Conservation (phyloP, 345 rosid genomes). For the Luvunga scandens region DNA sequence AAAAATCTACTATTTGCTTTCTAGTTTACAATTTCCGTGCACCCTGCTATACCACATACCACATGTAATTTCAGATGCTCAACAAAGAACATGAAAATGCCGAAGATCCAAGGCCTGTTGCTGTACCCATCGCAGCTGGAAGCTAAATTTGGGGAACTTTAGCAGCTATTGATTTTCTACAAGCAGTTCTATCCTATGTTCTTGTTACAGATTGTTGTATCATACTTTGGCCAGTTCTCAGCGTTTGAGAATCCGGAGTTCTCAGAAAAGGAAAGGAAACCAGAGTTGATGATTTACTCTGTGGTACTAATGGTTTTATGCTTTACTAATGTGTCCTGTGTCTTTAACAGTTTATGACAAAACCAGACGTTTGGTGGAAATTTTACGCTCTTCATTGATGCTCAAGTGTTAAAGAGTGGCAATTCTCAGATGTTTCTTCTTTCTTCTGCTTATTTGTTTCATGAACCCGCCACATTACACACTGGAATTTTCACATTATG, state of each 20-base stretch:
- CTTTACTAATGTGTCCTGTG: neutral
- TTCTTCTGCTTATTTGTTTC: neutral
- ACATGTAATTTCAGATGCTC: conserved; percentile 27
- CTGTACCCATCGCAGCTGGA: conserved; percentile 33
- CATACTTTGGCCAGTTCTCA: neutral
- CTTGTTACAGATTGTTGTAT: neutral
- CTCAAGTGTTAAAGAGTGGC: neutral
- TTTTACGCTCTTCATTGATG: neutral
- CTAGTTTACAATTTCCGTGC: neutral
- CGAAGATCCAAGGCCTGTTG: conserved; percentile 38
- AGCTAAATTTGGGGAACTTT: conserved; percentile 20
- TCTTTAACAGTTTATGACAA: neutral
- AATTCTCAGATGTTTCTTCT: conserved; percentile 1
- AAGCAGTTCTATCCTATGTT: neutral
- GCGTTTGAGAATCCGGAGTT: neutral
- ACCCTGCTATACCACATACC: neutral
- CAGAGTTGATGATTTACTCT: neutral
- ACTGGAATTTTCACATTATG: neutral
- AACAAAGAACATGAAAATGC: conserved; percentile 56
- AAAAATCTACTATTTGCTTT: neutral
- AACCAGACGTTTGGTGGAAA: neutral
- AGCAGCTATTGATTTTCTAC: neutral
- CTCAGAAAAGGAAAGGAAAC: neutral
- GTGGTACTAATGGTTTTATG: neutral
- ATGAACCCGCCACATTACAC: neutral